phyloP scores from a whole-genome alignment of 345 rosid genomes.

The Lumnitzera littorea region DNA sequence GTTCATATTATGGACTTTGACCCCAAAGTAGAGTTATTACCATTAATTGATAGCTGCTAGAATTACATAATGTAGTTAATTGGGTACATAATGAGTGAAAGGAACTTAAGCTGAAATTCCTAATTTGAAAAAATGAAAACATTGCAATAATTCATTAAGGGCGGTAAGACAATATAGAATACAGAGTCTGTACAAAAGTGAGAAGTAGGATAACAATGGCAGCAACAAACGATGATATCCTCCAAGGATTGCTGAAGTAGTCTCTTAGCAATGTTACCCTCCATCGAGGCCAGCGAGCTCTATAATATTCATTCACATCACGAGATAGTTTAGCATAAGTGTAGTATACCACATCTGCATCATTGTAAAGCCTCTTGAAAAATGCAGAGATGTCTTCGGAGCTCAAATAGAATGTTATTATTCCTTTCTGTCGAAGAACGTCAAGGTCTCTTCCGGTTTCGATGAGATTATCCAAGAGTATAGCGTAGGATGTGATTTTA shows the following conservation, averaged over 20 bases:
- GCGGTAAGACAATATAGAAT: not conserved
- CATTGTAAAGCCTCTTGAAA: constrained; percentile 5
- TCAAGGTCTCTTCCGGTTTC: constrained; percentile 9
- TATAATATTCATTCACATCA: not conserved
- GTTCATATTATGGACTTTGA: too few species aligned
- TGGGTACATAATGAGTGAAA: too few species aligned
- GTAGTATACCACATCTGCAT: constrained; percentile 5
- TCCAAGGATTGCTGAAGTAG: constrained; percentile 6
- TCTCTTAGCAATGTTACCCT: constrained; percentile 1
- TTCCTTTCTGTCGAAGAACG: constrained; percentile 6
- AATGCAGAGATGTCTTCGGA: not conserved
- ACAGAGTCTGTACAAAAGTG: not conserved
- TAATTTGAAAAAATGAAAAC: too few species aligned
- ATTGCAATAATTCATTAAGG: too few species aligned
- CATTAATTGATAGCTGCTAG: too few species aligned
- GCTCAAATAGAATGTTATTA: not conserved
- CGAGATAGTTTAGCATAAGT: constrained; percentile 2
- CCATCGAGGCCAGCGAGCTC: constrained; percentile 5
- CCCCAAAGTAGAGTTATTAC: too few species aligned
- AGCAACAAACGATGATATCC: not conserved
- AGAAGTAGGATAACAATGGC: not conserved
- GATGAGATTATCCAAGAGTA: constrained; percentile 6
- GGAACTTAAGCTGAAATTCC: too few species aligned
- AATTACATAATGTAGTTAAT: too few species aligned
- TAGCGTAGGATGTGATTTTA: constrained; percentile 10